A percentile compares a stretch with the other conserved stretches of the same genome.
Conservation (phyloP, 345 rosid genomes). For the Physaria fendleri region DNA sequence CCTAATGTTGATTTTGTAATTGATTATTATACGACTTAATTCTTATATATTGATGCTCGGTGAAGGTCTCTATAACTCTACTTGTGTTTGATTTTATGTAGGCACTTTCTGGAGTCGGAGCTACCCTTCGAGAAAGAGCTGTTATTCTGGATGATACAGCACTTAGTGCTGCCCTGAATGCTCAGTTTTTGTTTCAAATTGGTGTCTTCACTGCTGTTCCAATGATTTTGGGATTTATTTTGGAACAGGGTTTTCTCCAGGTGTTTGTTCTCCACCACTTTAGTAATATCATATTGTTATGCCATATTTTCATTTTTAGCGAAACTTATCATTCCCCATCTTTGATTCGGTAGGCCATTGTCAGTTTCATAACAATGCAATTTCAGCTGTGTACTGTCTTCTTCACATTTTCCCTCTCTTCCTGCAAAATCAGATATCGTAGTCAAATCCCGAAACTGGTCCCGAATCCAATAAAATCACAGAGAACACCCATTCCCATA, state of each 20-base stretch:
- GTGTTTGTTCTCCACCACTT: conserved; percentile 12
- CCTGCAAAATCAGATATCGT: no score
- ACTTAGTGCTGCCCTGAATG: conserved; percentile 73
- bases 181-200: conserved; percentile 95
- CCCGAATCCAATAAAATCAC: no score
- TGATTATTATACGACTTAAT: neutral
- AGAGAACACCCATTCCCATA: no score
- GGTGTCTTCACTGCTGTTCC: conserved; percentile 95
- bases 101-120: conserved; percentile 97
- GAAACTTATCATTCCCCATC: conserved; percentile 3
- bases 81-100: conserved; percentile 31
- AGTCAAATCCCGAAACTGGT: no score
- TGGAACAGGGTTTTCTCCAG: conserved; percentile 37
- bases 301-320: neutral
- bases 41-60: conserved; percentile 1
- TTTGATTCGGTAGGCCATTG: conserved; percentile 63
- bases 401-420: conserved; percentile 98
- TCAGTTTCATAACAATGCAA: conserved; percentile 89
- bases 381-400: conserved; percentile 92
- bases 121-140: conserved; percentile 54
- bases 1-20: conserved; percentile 14
- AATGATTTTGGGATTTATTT: conserved; percentile 69
- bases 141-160: conserved; percentile 49
- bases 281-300: neutral
- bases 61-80: conserved; percentile 1